Conservation (phyloP, 164 flowering plant species). For the Brasenia schreberi region DNA sequence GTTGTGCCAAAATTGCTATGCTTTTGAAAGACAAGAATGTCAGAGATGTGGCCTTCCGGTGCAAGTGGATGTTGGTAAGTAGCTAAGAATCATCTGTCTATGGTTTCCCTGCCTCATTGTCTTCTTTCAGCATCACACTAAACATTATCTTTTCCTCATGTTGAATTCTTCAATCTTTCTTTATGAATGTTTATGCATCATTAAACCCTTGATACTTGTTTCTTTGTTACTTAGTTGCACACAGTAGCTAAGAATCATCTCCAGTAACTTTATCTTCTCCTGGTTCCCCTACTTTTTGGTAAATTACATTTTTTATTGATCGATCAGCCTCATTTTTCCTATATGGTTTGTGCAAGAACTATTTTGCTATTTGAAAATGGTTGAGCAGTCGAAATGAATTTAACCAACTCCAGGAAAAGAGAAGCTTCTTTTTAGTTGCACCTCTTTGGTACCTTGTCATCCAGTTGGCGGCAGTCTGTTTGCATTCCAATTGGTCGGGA, state of each 20-base stretch:
- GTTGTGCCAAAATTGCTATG: constrained; percentile 58
- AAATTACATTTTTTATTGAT: no score
- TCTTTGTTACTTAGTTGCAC: background rate
- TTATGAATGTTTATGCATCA: background rate
- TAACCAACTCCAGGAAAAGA: no score
- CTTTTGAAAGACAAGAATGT: constrained; percentile 40
- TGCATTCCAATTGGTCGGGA: no score
- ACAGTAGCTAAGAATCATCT: background rate
- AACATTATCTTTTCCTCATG: background rate
- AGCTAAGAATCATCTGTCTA: background rate
- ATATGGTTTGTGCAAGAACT: no score
- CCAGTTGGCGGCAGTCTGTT: no score
- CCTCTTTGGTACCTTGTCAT: no score
- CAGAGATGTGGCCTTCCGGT: constrained; percentile 64
- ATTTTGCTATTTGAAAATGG: no score
- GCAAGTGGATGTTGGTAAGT: constrained; percentile 67
- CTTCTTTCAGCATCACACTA: background rate
- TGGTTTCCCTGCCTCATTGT: background rate
- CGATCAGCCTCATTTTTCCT: no score
- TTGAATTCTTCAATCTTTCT: background rate
- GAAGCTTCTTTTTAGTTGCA: no score
- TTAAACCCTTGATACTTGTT: no score
- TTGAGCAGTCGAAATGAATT: no score
- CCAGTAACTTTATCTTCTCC: background rate
- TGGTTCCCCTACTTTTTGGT: no score